Conservation (phyloP, 202 grass and related monocot genomes). For the Digitaria exilis region DNA sequence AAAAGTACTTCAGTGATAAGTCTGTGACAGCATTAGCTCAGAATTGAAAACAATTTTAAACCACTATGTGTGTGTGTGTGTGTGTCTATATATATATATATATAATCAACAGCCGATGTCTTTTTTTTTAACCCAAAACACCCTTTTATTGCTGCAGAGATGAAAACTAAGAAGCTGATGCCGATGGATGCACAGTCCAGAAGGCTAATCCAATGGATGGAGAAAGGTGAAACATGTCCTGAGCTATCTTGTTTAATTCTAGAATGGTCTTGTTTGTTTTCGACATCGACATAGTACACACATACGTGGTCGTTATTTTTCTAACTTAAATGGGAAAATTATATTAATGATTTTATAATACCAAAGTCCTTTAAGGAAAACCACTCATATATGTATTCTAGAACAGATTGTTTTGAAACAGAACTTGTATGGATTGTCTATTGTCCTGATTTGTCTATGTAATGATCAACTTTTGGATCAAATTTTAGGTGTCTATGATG, state of each 20-base stretch:
- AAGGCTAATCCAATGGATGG: conserved; percentile 95
- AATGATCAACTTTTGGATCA: conserved; percentile 18
- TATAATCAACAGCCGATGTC: background rate
- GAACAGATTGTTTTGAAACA: background rate
- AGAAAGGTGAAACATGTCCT: conserved; percentile 69
- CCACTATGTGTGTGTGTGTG: too few relatives aligned
- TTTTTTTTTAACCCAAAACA: background rate
- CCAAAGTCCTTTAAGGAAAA: background rate
- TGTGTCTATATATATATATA: background rate
- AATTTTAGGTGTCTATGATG: conserved; percentile 83
- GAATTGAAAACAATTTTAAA: conserved; percentile 11
- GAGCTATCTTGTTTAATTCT: background rate
- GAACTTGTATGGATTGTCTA: background rate
- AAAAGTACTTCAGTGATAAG: conserved; percentile 97
- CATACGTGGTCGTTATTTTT: background rate
- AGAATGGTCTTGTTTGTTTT: background rate
- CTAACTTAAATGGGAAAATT: background rate
- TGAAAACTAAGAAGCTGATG: conserved; percentile 99
- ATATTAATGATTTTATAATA: background rate
- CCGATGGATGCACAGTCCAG: conserved; percentile 88
- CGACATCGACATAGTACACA: background rate
- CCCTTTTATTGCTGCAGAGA: conserved; percentile 59
- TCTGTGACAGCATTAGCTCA: conserved; percentile 85
- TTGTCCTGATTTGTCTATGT: conserved; percentile 25
- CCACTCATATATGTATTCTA: background rate